These are phyloP conservation scores for Tilletia caries DNA, from an alignment of 1,284 basidiomycete genomes.

Conservation along the genomic window DNA sequence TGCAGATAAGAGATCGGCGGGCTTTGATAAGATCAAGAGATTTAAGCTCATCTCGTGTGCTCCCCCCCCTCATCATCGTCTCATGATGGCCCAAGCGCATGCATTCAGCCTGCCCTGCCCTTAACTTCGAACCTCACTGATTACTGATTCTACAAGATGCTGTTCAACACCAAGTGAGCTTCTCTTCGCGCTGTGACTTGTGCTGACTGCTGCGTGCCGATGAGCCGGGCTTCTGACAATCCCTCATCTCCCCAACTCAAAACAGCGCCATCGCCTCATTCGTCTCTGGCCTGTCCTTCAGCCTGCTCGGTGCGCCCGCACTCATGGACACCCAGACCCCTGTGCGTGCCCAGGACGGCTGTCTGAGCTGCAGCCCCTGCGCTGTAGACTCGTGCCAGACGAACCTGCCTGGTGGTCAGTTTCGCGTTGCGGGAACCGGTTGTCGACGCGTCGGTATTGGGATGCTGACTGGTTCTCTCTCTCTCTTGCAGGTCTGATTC, in stretches of 20 bases:
- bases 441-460: too few species aligned
- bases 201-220: too few species aligned
- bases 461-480: background rate
- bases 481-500: conserved; percentile 21
- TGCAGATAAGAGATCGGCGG: too few species aligned
- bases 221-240: too few species aligned
- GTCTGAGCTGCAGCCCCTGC: conserved; percentile 8
- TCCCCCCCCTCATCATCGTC: too few species aligned
- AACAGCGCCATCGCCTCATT: background rate
- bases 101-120: too few species aligned
- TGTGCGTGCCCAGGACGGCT: background rate
- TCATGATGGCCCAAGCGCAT: background rate
- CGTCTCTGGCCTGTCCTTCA: background rate
- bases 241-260: background rate
- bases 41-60: background rate
- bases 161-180: too few species aligned
- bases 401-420: conserved; percentile 30
- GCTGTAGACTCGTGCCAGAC: conserved; percentile 26
- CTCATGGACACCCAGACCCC: background rate
- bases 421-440: too few species aligned
- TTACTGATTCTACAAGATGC: too few species aligned
- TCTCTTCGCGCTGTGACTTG: too few species aligned
- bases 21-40: too few species aligned
- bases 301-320: background rate
- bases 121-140: too few species aligned